Evolutionary conservation across 345 rosid species (phyloP), one percentile per base, ranked within the genome.

Genomic region (Cardamine resedifolia): DNA sequence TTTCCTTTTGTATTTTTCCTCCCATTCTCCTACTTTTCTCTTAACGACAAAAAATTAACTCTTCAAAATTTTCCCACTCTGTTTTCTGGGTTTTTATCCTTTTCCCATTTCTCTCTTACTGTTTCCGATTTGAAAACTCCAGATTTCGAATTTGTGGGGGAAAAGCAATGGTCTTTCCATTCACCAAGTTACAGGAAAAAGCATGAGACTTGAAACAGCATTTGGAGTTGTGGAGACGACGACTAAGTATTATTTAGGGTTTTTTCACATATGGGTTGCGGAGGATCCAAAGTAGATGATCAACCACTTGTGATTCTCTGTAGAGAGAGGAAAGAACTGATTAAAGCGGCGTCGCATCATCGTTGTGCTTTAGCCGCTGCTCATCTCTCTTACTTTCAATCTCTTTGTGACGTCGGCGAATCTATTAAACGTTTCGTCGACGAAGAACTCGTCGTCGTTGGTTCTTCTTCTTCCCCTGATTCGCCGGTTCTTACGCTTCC

Each of bases 351-450:
- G 19, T 69, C 92, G 47, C 80, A 86, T 31, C 82, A 87, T 64
- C 96, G 97, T 33, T 82, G 61, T 76, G 92, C 90, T 41, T 83
- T 94, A 52, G 96, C 98, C 34, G 95, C 92, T 10, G 87, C 98
- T n/a, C 98, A 94, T 44, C 85, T 86, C 34, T 53, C 82, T 26
- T 94, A 90, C 78, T 89, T 94, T 59, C 84, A 83, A 4, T 86
- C 98, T 1, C 84, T 94, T 38, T 68, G 72, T 14, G 84, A 81
- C 51, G 89, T 94, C n/a, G 97, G 98, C 4, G 90, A 89, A 21
- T 92, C 96, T 2, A 82, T 94, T 30, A 84, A 83, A 14, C 83
- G 80, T 41, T 93, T 94, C 53, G 96, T 89, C 31, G 97, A 90
- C 59, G 97, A 90, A 58, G 97, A 86, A 75, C 79, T 94, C 26